Evolutionary conservation across 495 filamentous ascomycete genomes (phyloP).

Genomic region (Friedmanniomyces endolithicus): DNA sequence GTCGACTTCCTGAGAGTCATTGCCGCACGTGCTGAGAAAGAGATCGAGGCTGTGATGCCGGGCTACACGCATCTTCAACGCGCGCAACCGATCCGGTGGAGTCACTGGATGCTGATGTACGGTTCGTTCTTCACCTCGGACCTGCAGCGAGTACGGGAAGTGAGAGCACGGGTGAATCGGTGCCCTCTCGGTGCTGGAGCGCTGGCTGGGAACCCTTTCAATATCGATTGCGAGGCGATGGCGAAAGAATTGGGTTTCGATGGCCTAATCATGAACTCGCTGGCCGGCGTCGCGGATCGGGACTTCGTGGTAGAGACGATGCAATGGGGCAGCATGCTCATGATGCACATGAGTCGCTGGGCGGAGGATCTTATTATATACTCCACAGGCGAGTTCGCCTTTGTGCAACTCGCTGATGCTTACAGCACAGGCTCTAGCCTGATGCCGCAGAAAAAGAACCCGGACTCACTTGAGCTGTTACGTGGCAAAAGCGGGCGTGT

Average conservation of each 20-base stretch:
- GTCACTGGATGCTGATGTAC: slow-evolving; percentile 75
- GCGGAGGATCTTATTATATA: slow-evolving; percentile 87
- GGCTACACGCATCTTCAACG: slow-evolving; percentile 89
- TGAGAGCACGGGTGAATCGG: slow-evolving; percentile 61
- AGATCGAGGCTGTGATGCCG: slow-evolving; percentile 53
- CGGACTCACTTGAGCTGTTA: slow-evolving; percentile 75
- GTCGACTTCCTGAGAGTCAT: slow-evolving; percentile 59
- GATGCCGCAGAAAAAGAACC: slow-evolving; percentile 87
- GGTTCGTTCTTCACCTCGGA: slow-evolving; percentile 64
- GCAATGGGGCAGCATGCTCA: slow-evolving; percentile 77
- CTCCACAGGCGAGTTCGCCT: slow-evolving; percentile 68
- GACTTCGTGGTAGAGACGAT: slow-evolving; percentile 86
- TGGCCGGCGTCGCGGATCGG: slow-evolving; percentile 72
- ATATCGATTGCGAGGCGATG: slow-evolving; percentile 79
- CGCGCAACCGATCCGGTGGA: slow-evolving; percentile 81
- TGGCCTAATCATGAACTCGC: slow-evolving; percentile 66
- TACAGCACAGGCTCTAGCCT: slow-evolving; percentile 74
- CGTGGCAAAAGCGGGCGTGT: slow-evolving; percentile 75
- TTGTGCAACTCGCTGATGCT: slow-evolving; percentile 70
- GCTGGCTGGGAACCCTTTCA: slow-evolving; percentile 83
- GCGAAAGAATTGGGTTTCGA: slow-evolving; percentile 82
- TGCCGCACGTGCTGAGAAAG: slow-evolving; percentile 59
- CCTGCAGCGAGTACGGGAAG: slow-evolving; percentile 65
- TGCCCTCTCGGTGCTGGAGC: slow-evolving; percentile 76
- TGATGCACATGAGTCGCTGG: slow-evolving; percentile 78